Conservation (phyloP, 108 stramenopile species). For the Skeletonema menzelii region DNA sequence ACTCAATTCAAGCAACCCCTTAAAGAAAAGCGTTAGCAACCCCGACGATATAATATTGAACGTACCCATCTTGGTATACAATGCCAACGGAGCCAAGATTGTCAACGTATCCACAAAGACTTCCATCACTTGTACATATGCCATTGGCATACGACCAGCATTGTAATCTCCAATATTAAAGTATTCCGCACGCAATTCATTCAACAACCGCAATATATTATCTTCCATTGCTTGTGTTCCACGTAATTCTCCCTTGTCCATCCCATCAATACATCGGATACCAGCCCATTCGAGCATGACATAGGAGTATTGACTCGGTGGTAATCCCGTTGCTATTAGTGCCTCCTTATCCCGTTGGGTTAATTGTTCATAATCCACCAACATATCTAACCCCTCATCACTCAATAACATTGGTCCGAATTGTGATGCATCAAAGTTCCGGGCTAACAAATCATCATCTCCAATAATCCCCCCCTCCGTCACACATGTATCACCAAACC, state of each 20-base stretch:
- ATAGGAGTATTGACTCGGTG: slow-evolving; percentile 64
- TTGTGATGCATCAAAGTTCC: slow-evolving; percentile 33
- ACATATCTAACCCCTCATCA: slow-evolving; percentile 42
- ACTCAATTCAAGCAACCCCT: slow-evolving; percentile 50
- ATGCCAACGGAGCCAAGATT: slow-evolving; percentile 50
- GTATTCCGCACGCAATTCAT: slow-evolving; percentile 50
- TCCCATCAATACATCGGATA: slow-evolving; percentile 52
- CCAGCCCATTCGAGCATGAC: slow-evolving; percentile 67
- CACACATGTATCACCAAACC: slow-evolving; percentile 26
- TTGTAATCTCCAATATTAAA: slow-evolving; percentile 58
- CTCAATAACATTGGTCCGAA: slow-evolving; percentile 61
- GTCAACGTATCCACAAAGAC: slow-evolving; percentile 59
- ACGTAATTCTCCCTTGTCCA: slow-evolving; percentile 44
- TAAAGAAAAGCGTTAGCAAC: slow-evolving; percentile 51
- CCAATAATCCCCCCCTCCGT: slow-evolving; percentile 28
- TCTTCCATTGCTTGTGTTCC: slow-evolving; percentile 55
- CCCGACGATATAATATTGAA: slow-evolving; percentile 50
- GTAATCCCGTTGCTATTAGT: slow-evolving; percentile 50
- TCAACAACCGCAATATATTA: slow-evolving; percentile 48
- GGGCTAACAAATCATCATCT: slow-evolving; percentile 11
- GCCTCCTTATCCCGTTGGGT: slow-evolving; percentile 46
- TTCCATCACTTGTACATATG: slow-evolving; percentile 70
- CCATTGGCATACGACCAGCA: slow-evolving; percentile 71
- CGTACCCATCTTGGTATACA: slow-evolving; percentile 48
- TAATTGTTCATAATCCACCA: slow-evolving; percentile 47